A percentile compares a stretch with the other conserved stretches of the same genome.
Evolutionary conservation across 352 stramenopile genomes (phyloP).

Genomic region (Aphanomyces invadans): DNA sequence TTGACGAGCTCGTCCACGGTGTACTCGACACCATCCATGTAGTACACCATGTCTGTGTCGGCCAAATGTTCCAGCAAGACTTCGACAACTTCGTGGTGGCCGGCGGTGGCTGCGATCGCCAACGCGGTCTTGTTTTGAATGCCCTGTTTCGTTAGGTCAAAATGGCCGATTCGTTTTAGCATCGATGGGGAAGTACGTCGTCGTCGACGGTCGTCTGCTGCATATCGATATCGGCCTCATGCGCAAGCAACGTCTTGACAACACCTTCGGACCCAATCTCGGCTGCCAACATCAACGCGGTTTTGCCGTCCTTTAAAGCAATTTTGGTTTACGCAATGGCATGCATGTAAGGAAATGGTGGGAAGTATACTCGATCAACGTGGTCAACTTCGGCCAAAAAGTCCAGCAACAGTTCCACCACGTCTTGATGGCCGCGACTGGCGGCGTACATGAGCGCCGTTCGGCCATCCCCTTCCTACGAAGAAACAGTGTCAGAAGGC

Average conservation of each 20-base stretch:
- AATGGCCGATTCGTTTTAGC: too few relatives aligned
- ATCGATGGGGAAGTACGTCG: background rate
- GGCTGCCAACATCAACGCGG: conserved; percentile 9
- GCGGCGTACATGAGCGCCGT: conserved; percentile 19
- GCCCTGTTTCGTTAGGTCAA: too few relatives aligned
- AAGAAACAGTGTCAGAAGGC: background rate
- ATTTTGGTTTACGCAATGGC: background rate
- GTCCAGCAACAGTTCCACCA: conserved; percentile 5
- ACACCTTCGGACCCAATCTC: background rate
- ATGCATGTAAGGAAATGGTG: background rate
- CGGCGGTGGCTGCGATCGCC: background rate
- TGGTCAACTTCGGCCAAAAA: conserved; percentile 3
- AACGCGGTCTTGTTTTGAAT: conserved; percentile 2
- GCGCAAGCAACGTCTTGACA: background rate
- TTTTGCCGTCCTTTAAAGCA: conserved; percentile 1
- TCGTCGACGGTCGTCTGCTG: background rate
- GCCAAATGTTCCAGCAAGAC: background rate
- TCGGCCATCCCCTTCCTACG: conserved; percentile 6
- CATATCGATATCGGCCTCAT: conserved; percentile 4
- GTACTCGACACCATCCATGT: background rate
- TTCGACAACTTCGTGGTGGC: conserved; percentile 5
- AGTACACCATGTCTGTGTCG: background rate
- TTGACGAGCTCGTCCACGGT: background rate
- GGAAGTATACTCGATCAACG: background rate
- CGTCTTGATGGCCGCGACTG: background rate